Evolutionary conservation across 2,329 filamentous ascomycete genomes (phyloP), one percentile per base, ranked within the genome.

Genomic region (Aspergillus sp.): DNA sequence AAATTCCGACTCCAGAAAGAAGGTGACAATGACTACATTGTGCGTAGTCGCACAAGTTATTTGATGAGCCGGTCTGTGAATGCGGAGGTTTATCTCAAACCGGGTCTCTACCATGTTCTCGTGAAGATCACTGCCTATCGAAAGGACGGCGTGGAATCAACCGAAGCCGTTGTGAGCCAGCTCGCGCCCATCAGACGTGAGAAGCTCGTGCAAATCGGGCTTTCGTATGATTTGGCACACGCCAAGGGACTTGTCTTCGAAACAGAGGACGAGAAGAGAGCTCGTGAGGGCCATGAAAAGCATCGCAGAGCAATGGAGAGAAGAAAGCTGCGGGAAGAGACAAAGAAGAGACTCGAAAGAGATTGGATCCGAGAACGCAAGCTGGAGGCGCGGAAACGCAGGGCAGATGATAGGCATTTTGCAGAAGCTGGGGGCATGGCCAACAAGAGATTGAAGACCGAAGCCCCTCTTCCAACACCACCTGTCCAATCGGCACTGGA

Each of bases 61-160:
- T 73, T 72, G 63, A 87, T 89, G 78, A 81, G 74, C 19, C 82
- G 88, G 6, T 87, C 85, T 1, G 83, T 90, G 33, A 90, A 85
- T 40, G 82, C 86, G 1, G 88, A 93, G 61, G 74, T 93, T 7
- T 75, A 83, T 31, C 78, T 94, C 27, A 81, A 87, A 13, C 77
- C 84, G 0, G 88, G 88, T 8, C 81, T 78, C 35, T 94, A 94
- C 65, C 81, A 79, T 6, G 80, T 94, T 5, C 74, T 88, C 19
- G 77, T 91, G 62, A 89, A 87, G 60, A 77, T 93, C 45, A 82
- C 83, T 6, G 86, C 86, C 2, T 76, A 75, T 12, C 78, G 84
- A n/a, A 57, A 67, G 7, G 57, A 64, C 5, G 61, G 74, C 27
- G 67, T 75, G 7, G 65, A 70, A 1, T 73, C 77, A 0, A 77